Conservation (phyloP, 495 filamentous ascomycete genomes). For the Amphirosellinia nigrospora region DNA sequence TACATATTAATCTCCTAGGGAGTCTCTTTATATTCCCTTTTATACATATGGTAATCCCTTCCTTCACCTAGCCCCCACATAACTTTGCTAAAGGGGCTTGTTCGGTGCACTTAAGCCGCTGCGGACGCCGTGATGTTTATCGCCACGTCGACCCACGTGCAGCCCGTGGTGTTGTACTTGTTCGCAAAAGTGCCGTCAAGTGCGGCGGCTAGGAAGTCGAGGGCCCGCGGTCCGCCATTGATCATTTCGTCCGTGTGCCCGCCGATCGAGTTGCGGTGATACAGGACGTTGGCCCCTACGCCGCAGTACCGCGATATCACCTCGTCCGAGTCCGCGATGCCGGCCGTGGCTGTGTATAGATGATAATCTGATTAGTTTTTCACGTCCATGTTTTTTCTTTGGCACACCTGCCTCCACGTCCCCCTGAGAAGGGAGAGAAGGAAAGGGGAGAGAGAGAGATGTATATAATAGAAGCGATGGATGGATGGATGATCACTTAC, state of each 20-base stretch:
- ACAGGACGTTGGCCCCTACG: background rate
- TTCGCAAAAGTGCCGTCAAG: background rate
- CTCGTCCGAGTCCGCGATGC: conserved; percentile 4
- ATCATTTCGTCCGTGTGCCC: background rate
- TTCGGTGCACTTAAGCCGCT: background rate
- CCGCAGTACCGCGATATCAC: background rate
- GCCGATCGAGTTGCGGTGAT: background rate
- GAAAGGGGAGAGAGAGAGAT: background rate
- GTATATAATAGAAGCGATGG: too few relatives aligned
- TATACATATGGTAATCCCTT: background rate
- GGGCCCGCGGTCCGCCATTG: background rate
- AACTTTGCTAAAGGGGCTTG: background rate
- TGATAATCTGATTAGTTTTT: background rate
- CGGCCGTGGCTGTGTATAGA: background rate
- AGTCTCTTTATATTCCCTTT: too few relatives aligned
- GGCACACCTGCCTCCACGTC: background rate
- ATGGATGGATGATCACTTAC: too few relatives aligned
- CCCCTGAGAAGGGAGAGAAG: background rate
- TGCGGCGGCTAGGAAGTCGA: background rate
- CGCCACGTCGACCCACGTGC: conserved; percentile 9
- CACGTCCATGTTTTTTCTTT: background rate
- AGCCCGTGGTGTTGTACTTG: background rate
- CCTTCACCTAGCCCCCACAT: background rate
- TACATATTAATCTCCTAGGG: too few relatives aligned
- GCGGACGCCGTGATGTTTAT: background rate